Evolutionary conservation across 352 stramenopile species (phyloP).

Genomic region (Pythium brassicae): DNA sequence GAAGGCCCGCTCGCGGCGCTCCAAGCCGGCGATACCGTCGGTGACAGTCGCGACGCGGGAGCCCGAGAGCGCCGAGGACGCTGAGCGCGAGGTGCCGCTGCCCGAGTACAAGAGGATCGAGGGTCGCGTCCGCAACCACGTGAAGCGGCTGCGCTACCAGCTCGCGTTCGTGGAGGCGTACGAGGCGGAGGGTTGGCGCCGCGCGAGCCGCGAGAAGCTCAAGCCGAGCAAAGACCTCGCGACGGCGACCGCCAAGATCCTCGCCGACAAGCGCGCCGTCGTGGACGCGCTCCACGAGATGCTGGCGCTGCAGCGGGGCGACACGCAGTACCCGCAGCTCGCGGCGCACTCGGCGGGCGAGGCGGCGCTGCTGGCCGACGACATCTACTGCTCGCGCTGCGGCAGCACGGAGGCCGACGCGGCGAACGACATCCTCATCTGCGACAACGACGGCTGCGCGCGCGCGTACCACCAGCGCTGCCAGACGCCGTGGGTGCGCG

Average conservation of each 20-base stretch:
- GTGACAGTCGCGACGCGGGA: neutral
- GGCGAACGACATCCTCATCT: slow-evolving; percentile 85
- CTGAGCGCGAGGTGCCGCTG: neutral
- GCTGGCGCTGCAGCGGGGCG: slow-evolving; percentile 26
- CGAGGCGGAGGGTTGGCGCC: slow-evolving; percentile 76
- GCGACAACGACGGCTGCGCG: slow-evolving; percentile 65
- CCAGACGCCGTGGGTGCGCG: slow-evolving; percentile 53
- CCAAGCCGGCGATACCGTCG: neutral
- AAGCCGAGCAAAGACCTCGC: slow-evolving; percentile 76
- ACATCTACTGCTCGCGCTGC: slow-evolving; percentile 80
- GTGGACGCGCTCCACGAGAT: slow-evolving; percentile 42
- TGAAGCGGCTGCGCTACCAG: slow-evolving; percentile 52
- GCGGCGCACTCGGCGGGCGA: slow-evolving; percentile 22
- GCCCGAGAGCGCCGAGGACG: neutral
- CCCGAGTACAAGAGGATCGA: slow-evolving; percentile 15
- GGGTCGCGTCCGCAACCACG: slow-evolving; percentile 5
- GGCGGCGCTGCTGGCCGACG: slow-evolving; percentile 17
- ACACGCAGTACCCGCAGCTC: slow-evolving; percentile 51
- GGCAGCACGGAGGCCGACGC: slow-evolving; percentile 50
- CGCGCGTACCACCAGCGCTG: slow-evolving; percentile 82
- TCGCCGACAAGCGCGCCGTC: slow-evolving; percentile 44
- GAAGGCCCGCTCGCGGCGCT: neutral
- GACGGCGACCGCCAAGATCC: slow-evolving; percentile 44
- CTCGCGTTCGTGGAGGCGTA: slow-evolving; percentile 84
- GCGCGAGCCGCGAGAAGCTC: slow-evolving; percentile 70